Evolutionary conservation across 2,329 filamentous ascomycete genomes (phyloP).

Genomic region (Emydomyces testavorans): DNA sequence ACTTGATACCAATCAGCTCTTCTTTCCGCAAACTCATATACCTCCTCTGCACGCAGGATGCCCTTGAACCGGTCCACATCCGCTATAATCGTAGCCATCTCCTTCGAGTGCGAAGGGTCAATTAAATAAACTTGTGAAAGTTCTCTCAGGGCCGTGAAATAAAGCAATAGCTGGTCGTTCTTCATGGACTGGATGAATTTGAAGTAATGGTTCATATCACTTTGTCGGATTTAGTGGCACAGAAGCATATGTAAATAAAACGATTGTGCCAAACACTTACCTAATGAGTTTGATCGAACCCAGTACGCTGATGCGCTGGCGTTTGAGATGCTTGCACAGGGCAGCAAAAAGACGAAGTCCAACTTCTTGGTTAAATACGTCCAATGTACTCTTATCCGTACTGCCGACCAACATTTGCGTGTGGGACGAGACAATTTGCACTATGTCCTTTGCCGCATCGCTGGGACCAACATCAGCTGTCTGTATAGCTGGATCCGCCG

Average conservation of each 20-base stretch:
- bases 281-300: slow-evolving; percentile 83
- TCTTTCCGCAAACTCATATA: slow-evolving; percentile 91
- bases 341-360: slow-evolving; percentile 83
- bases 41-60: slow-evolving; percentile 89
- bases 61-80: slow-evolving; percentile 82
- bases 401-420: slow-evolving; percentile 87
- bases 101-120: slow-evolving; percentile 73
- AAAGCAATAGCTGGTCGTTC: slow-evolving; percentile 73
- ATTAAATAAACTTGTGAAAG: slow-evolving; percentile 93
- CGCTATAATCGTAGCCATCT: slow-evolving; percentile 89
- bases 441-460: slow-evolving; percentile 64
- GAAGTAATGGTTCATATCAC: slow-evolving; percentile 91
- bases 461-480: slow-evolving; percentile 52
- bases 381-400: slow-evolving; percentile 94
- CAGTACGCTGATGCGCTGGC: slow-evolving; percentile 79
- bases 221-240: slow-evolving; percentile 25
- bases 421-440: slow-evolving; percentile 75
- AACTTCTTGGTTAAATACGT: slow-evolving; percentile 97
- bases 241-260: background rate
- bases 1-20: slow-evolving; percentile 93
- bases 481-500: slow-evolving; percentile 26
- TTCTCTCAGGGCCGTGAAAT: slow-evolving; percentile 84
- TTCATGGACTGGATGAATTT: slow-evolving; percentile 68
- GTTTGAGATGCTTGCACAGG: slow-evolving; percentile 94
- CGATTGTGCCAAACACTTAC: slow-evolving; percentile 26